These are phyloP conservation scores for Aspergillus vadensis DNA, from an alignment of 2,329 filamentous ascomycete species.

Conservation along the genomic window DNA sequence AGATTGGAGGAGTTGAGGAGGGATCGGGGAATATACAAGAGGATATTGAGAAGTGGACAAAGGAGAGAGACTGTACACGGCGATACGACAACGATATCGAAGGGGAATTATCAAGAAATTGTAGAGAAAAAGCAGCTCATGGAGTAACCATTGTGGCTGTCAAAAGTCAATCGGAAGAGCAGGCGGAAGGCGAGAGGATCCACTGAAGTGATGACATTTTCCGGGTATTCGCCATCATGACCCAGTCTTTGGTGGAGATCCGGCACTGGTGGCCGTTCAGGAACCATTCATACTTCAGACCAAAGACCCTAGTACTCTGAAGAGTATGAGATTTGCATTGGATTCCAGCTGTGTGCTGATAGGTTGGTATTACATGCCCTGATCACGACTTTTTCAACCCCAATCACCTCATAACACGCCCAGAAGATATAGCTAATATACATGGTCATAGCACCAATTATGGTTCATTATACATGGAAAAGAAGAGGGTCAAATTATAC, in stretches of 20 bases:
- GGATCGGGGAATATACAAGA: not conserved
- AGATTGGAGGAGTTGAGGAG: not conserved
- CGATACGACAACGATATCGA: not conserved
- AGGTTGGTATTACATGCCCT: not conserved
- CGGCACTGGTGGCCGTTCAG: too few species aligned
- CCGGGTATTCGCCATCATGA: conserved; percentile 8
- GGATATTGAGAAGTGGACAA: not conserved
- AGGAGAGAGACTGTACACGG: not conserved
- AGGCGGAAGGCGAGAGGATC: conserved; percentile 1
- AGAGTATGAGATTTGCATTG: too few species aligned
- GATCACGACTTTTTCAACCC: not conserved
- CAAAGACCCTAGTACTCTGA: too few species aligned
- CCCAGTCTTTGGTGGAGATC: too few species aligned
- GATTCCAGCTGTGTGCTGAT: too few species aligned
- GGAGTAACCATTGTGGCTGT: not conserved
- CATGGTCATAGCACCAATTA: not conserved
- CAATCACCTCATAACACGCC: not conserved
- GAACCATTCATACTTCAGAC: too few species aligned
- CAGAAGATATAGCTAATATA: conserved; percentile 1
- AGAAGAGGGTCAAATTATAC: conserved; percentile 40
- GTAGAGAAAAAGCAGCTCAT: not conserved
- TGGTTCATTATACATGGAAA: conserved; percentile 15
- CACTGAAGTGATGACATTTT: conserved; percentile 8
- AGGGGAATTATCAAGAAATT: not conserved
- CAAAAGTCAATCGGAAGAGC: not conserved